phyloP scores from a whole-genome alignment of 75 land plant genomes.

The Adiantum capillusveneris region DNA sequence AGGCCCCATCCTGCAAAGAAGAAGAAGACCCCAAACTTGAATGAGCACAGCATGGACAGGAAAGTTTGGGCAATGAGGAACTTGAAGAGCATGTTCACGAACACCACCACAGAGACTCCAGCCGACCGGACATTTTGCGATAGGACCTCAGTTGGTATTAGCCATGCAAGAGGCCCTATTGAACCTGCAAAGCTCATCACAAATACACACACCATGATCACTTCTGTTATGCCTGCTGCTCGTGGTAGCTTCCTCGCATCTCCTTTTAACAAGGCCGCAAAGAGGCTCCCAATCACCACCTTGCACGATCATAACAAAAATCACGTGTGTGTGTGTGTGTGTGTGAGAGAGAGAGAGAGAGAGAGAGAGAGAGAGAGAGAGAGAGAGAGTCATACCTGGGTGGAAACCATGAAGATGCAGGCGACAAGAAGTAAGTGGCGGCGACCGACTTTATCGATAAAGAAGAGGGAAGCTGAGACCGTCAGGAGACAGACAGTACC shows the following conservation, averaged over 20 bases:
- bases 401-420: too few species aligned
- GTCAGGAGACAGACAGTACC: too few species aligned
- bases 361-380: too few species aligned
- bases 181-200: conserved; percentile 32
- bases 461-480: too few species aligned
- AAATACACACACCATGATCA: conserved; percentile 20
- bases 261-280: neutral
- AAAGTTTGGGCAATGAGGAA: conserved; percentile 27
- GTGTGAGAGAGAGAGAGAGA: too few species aligned
- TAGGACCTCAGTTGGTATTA: conserved; percentile 34
- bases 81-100: conserved; percentile 23
- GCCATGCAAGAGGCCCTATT: conserved; percentile 33
- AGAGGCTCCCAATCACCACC: neutral
- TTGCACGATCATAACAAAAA: too few species aligned
- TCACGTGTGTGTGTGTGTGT: too few species aligned
- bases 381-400: too few species aligned
- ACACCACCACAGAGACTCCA: conserved; percentile 31
- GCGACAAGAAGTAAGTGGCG: too few species aligned
- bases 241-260: neutral
- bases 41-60: conserved; percentile 35
- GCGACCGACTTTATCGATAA: too few species aligned
- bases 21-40: conserved; percentile 39
- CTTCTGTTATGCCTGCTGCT: conserved; percentile 7
- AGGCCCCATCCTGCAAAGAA: conserved; percentile 35
- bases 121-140: conserved; percentile 30